Base-by-base conservation (phyloP, 164 flowering plant genomes). In the Aristolochia fimbriata region DNA sequence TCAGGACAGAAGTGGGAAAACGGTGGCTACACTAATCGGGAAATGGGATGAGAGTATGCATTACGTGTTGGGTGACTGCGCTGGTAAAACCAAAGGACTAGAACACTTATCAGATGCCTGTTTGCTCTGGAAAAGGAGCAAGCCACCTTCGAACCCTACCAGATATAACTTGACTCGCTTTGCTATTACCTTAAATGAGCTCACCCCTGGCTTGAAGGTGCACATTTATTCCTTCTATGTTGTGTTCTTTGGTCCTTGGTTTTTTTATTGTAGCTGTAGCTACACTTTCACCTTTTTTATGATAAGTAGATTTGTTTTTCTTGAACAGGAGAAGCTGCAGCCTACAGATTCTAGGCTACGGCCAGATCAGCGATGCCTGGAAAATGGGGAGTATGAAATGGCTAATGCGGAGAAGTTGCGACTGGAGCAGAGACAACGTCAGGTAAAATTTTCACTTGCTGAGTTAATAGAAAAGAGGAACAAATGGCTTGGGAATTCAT, bases 1-100 rank as follows among this genome's bases (percentile, higher is more conserved):
- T 58, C 97, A 86, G 67, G 97, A 90, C 63, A 82, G 68, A 68
- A 76, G 59, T 62, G 98, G 98, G 15, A 93, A 78, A 64, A 87
- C 86, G 15, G 85, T 78, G 49, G 94, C 97, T 10, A 90, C 99
- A 6, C 62, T 93, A 24, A 81, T 88, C 74, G 99, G 99, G 59
- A 93, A 93, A 78, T 93, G 99, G 99, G 92, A 90, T 68, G 96
- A 89, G 65, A 88, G 92, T 74, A 88, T 93, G 88, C 84, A 93
- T 70, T 93, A 78, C 61, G 78, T 86, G 55, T 69, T 58, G 66
- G 99, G 96, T 57, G 97, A 88, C 65, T 80, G 60, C 59, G 77
- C 84, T 19, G 81, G 80, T 37, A 90, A 83, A 69, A 88, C 78
- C 46, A 82, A 81, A 72, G 80, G 76, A 51, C 59, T 51, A 2